Evolutionary conservation across 177 flowering plant genomes (phyloP).

Genomic region (Vitis hybrid): DNA sequence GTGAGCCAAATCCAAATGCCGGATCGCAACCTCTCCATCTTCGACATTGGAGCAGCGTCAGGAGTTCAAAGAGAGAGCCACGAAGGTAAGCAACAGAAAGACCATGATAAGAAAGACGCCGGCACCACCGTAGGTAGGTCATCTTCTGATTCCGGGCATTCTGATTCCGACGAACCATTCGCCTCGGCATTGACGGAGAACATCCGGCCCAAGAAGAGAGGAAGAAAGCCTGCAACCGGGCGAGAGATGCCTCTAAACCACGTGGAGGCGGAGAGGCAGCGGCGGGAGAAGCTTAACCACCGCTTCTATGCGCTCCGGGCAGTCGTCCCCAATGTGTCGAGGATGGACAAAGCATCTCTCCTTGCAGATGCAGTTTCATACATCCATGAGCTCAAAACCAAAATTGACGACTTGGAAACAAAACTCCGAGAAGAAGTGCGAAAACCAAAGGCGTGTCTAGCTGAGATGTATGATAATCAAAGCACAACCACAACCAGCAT

Average conservation of each 20-base stretch:
- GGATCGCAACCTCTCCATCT: not conserved
- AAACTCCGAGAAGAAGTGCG: conserved; percentile 3
- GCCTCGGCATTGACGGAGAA: not conserved
- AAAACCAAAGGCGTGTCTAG: not conserved
- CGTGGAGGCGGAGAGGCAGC: conserved; percentile 46
- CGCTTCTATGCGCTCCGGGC: conserved; percentile 46
- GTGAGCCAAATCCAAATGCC: not conserved
- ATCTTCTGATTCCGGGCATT: conserved; percentile 20
- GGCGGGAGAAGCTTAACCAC: conserved; percentile 44
- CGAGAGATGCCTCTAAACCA: conserved; percentile 27
- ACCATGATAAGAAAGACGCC: not conserved
- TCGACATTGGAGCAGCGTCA: conserved; percentile 8
- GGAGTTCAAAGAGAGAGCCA: not conserved
- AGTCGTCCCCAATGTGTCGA: conserved; percentile 43
- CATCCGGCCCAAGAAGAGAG: conserved; percentile 9
- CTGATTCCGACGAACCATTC: conserved; percentile 17
- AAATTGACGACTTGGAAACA: conserved; percentile 19
- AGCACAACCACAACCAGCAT: not conserved
- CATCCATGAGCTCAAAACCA: conserved; percentile 35
- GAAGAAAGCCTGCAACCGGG: conserved; percentile 14
- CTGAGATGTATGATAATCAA: not conserved
- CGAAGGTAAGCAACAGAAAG: not conserved
- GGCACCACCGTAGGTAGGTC: conserved; percentile 1
- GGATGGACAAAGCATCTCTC: conserved; percentile 51
- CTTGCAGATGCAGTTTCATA: conserved; percentile 39